These are phyloP conservation scores for Aspergillus pseudoviridinutans DNA, from an alignment of 2,329 filamentous ascomycete species.

Conservation along the genomic window DNA sequence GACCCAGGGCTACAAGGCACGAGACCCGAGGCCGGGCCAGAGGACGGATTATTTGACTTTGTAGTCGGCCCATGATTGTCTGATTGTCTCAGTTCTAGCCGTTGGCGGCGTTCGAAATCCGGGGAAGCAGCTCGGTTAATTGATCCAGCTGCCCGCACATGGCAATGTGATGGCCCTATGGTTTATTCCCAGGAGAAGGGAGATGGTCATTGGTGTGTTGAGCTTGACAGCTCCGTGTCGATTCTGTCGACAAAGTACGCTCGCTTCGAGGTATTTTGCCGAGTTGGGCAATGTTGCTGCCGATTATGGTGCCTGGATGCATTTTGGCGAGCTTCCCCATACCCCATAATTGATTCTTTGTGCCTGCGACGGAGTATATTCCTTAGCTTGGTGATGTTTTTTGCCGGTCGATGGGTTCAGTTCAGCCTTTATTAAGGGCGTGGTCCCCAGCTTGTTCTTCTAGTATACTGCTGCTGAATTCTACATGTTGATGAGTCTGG, in stretches of 20 bases:
- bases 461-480: background rate
- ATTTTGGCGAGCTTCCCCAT: background rate
- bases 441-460: background rate
- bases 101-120: slow-evolving; percentile 1
- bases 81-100: background rate
- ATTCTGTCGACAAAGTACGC: background rate
- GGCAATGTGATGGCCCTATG: background rate
- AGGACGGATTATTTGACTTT: too few species aligned
- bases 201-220: background rate
- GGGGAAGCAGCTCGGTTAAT: slow-evolving; percentile 13
- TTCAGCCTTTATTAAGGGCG: background rate
- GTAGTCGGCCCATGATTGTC: too few species aligned
- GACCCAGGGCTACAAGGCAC: background rate
- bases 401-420: background rate
- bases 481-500: background rate
- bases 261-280: background rate
- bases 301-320: background rate
- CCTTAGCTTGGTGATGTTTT: too few species aligned
- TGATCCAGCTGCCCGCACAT: background rate
- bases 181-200: background rate
- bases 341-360: background rate
- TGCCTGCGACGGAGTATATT: too few species aligned
- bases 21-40: background rate
- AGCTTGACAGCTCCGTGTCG: background rate
- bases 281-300: background rate